Conservation (phyloP, 106 monocot species). For the Iris macrosiphon region DNA sequence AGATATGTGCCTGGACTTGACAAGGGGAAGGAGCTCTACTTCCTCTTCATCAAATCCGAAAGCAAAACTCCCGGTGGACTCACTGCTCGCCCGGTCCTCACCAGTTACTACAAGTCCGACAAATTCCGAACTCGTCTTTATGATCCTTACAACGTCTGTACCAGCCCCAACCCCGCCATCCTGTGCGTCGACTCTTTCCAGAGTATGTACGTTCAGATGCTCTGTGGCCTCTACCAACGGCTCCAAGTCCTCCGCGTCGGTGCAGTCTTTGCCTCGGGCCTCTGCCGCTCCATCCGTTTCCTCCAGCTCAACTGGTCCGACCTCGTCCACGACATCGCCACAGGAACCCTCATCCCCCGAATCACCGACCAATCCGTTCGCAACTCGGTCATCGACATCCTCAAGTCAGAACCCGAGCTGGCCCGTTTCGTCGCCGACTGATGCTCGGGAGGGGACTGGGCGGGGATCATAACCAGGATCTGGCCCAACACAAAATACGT, state of each 20-base stretch:
- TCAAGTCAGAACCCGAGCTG: conserved; percentile 15
- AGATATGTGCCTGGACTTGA: conserved; percentile 49
- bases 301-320: conserved; percentile 23
- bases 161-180: conserved; percentile 29
- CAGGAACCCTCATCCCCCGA: conserved; percentile 21
- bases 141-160: conserved; percentile 48
- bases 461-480: conserved; percentile 29
- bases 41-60: conserved; percentile 59
- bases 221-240: conserved; percentile 23
- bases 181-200: conserved; percentile 47
- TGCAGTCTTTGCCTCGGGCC: conserved; percentile 19
- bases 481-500: conserved; percentile 79
- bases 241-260: conserved; percentile 18
- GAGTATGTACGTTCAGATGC: conserved; percentile 52
- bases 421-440: conserved; percentile 1
- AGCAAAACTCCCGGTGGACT: conserved; percentile 53
- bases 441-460: conserved; percentile 17
- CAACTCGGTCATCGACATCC: conserved; percentile 45
- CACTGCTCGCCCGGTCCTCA: conserved; percentile 54
- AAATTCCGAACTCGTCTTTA: conserved; percentile 35
- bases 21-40: conserved; percentile 65
- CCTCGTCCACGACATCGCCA: conserved; percentile 29
- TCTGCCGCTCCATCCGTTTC: conserved; percentile 24
- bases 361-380: conserved; percentile 33
- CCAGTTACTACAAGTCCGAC: conserved; percentile 67